Percentiles rank a stretch among this genome's conserved stretches.
These are phyloP conservation scores for Solanum pennellii DNA, from an alignment of 257 asterid species.

Conservation along the genomic window DNA sequence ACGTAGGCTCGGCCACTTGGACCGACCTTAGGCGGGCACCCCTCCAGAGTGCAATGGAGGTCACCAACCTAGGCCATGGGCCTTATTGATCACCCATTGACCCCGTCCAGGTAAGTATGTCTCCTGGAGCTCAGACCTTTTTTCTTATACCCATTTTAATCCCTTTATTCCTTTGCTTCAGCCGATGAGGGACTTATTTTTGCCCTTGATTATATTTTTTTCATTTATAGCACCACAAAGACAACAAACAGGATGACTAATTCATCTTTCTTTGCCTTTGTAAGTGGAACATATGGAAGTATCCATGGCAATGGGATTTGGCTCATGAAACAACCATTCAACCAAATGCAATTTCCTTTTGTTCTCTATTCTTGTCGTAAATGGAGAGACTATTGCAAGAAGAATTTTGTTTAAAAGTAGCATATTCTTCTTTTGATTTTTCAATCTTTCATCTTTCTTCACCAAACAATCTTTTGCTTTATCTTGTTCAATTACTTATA, in stretches of 20 bases:
- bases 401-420: no score
- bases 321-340: no score
- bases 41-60: conserved; percentile 24
- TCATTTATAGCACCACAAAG: not conserved
- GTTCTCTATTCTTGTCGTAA: no score
- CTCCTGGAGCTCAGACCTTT: not conserved
- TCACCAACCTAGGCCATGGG: conserved; percentile 8
- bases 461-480: no score
- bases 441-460: no score
- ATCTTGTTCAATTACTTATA: no score
- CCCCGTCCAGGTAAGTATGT: conserved; percentile 17
- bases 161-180: not conserved
- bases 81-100: conserved; percentile 9
- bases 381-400: no score
- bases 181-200: not conserved
- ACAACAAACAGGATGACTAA: not conserved
- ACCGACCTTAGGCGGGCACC: conserved; percentile 19
- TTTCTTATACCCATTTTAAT: not conserved
- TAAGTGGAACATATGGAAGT: no score
- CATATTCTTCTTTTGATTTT: no score
- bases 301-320: no score
- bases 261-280: no score
- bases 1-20: conserved; percentile 22
- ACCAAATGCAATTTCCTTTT: no score
- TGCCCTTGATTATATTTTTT: not conserved